These are phyloP conservation scores for Metschnikowia continentalis DNA, from an alignment of 805 yeast genomes.

Conservation along the genomic window DNA sequence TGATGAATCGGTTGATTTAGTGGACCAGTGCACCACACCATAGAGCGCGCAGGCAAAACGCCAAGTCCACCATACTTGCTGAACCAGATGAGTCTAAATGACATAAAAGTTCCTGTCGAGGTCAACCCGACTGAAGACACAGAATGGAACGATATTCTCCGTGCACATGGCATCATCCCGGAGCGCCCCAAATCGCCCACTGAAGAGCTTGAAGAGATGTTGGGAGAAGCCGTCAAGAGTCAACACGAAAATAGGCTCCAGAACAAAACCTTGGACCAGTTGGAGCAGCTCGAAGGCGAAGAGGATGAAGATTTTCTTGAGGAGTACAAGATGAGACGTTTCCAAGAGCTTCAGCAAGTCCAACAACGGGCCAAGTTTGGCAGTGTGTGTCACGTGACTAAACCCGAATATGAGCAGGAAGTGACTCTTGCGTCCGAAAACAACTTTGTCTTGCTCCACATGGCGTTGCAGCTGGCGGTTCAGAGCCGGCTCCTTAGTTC, in stretches of 20 bases:
- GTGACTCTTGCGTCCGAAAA: constrained; percentile 74
- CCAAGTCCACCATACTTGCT: background rate
- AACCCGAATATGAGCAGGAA: constrained; percentile 83
- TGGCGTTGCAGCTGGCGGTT: constrained; percentile 61
- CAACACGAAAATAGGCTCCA: constrained; percentile 86
- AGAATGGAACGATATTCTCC: constrained; percentile 95
- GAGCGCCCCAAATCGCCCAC: constrained; percentile 88
- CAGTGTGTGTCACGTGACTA: constrained; percentile 67
- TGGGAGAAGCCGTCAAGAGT: constrained; percentile 72
- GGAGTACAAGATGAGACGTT: constrained; percentile 68
- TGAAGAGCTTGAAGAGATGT: constrained; percentile 78
- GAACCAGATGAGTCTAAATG: constrained; percentile 20
- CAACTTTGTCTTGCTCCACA: constrained; percentile 69
- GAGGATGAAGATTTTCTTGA: constrained; percentile 90
- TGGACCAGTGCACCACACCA: background rate
- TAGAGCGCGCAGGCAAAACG: background rate
- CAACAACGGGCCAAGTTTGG: constrained; percentile 65
- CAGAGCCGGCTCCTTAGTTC: constrained; percentile 71
- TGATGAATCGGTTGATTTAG: too few relatives aligned
- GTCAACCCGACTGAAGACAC: constrained; percentile 96
- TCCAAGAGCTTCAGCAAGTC: constrained; percentile 66
- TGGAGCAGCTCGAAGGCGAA: constrained; percentile 85
- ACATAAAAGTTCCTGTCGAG: constrained; percentile 70
- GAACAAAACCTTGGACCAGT: constrained; percentile 68
- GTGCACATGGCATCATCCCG: constrained; percentile 89